These are phyloP conservation scores for Globisporangium perplexum DNA, from an alignment of 352 stramenopile genomes.

Conservation along the genomic window DNA sequence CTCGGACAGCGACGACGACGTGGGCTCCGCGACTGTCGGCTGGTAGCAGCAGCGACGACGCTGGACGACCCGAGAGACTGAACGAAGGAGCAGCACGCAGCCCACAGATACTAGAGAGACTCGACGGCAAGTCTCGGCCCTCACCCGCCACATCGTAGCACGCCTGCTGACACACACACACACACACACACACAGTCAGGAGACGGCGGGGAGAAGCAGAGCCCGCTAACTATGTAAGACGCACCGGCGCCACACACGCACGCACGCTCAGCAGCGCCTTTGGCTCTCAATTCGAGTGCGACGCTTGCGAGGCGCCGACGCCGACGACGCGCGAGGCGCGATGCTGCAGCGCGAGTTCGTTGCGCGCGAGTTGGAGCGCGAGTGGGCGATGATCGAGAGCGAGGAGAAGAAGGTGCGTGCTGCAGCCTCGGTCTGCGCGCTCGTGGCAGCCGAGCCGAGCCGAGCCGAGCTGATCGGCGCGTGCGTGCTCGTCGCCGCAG, in stretches of 20 bases:
- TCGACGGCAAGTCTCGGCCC: neutral
- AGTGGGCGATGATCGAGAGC: conserved; percentile 47
- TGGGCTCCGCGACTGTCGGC: conserved; percentile 73
- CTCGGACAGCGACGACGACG: conserved; percentile 67
- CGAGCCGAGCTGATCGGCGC: no score
- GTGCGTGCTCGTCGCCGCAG: conserved; percentile 12
- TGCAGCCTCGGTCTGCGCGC: neutral
- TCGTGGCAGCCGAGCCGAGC: no score
- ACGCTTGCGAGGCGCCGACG: neutral
- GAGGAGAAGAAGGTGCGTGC: conserved; percentile 55
- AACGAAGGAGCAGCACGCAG: neutral
- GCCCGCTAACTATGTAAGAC: no score
- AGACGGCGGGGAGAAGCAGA: neutral
- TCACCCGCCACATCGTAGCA: neutral
- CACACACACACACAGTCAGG: no score
- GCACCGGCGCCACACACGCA: no score
- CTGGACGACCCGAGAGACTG: neutral
- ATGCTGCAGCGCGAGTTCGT: conserved; percentile 51
- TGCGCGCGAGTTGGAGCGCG: conserved; percentile 51
- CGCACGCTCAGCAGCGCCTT: no score
- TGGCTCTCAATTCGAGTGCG: no score
- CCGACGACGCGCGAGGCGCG: neutral
- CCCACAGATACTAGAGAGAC: neutral
- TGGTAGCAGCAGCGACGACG: conserved; percentile 64
- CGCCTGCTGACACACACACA: no score